Base-by-base conservation (phyloP, 139 green algal genomes). In the Chara braunii region DNA sequence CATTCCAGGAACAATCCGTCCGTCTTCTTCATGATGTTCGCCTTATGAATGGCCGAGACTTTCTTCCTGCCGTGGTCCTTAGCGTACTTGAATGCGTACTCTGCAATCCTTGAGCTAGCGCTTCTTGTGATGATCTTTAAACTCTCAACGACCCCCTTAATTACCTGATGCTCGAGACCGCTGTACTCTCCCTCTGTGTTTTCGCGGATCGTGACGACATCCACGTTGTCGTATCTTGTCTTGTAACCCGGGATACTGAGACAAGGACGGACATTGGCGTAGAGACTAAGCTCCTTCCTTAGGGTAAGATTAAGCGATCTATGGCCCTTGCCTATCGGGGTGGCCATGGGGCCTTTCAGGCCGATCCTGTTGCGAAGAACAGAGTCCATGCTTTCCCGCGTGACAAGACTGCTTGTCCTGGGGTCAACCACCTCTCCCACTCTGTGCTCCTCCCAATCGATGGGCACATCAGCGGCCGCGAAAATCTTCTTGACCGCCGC, bases 141-240 rank as follows among this genome's bases (percentile, higher is more conserved):
- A 3, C 54, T 84, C 79, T 96, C 90, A 35, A 96, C 91, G 3
- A 97, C 89, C 29, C 89, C 91, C 11, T 87, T 88, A 4, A 96
- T 40, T 24, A 77, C 68, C 68, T 75, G 67, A 73, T 96, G 90
- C 78, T 97, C 91, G 61, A 97, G 78, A 0, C 91, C 91, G 11
- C 68, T 86, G 84, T 97, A 97, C 81, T 97, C 91, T 11, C 91
- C 91, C 83, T 97, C 91, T 0, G 91, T 97, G 83, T 97, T 97
- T 76, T 97, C 90, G 44, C 91, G 79, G 64, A 97, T 94, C 3
- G 91, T 97, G 6, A 97, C 83, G 44, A 97, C 57, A 78, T 97
- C 85, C 22, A 97, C 84, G 72, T 87, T 74, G 68, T 96, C 90
- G 62, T 97, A 97, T 1, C 87, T 81, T 11, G 90, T 95, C 76